Conservation (phyloP, 768 basidiomycete genomes). For the Suillus subalutaceus region DNA sequence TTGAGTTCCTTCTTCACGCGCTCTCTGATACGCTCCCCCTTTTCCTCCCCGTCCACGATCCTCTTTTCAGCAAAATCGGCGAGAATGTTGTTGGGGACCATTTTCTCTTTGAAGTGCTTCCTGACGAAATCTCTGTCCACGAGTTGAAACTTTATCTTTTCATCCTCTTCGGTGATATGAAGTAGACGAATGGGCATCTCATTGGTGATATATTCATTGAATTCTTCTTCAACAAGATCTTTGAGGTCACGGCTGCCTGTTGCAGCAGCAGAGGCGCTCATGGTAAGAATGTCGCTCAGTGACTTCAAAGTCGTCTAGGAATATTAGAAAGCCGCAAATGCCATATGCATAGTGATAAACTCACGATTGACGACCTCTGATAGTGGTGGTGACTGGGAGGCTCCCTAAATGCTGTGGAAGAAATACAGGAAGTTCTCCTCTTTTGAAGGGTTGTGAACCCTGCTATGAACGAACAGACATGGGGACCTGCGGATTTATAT, state of each 20-base stretch:
- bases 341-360: not conserved
- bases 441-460: not conserved
- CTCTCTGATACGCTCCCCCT: not conserved
- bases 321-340: not conserved
- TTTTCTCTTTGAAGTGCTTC: not conserved
- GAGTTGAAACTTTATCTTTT: not conserved
- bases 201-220: not conserved
- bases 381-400: not conserved
- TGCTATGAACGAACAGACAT: not conserved
- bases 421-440: not conserved
- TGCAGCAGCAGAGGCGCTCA: not conserved
- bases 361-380: not conserved
- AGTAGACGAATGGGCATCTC: constrained; percentile 9
- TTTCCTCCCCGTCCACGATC: constrained; percentile 1
- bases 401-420: not conserved
- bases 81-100: not conserved
- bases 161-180: not conserved
- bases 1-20: constrained; percentile 4
- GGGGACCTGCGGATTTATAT: not conserved
- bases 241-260: not conserved
- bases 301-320: too few species aligned
- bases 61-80: not conserved
- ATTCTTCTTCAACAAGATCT: not conserved
- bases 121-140: not conserved
- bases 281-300: not conserved